These are phyloP conservation scores for Teratosphaeria nubilosa DNA, from an alignment of 2,329 filamentous ascomycete genomes.

Conservation along the genomic window DNA sequence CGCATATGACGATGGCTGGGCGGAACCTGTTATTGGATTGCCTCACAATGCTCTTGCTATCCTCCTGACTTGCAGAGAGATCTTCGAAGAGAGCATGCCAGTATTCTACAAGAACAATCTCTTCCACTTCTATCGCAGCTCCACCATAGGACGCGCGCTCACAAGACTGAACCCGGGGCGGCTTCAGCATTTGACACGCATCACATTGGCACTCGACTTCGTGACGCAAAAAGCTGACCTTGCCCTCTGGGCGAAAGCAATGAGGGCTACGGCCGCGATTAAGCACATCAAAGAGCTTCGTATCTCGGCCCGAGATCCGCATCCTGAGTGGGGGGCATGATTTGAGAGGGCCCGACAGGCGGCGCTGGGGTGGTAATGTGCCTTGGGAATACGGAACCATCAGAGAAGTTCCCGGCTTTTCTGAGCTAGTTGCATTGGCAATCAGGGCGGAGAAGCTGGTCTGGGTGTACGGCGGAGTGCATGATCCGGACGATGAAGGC, in stretches of 20 bases:
- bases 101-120: conserved; percentile 8
- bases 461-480: not conserved
- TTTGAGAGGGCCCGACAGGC: not conserved
- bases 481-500: not conserved
- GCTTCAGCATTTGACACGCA: not conserved
- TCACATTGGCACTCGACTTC: not conserved
- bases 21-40: not conserved
- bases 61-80: conserved; percentile 6
- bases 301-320: not conserved
- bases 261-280: not conserved
- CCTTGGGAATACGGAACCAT: not conserved
- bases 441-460: not conserved
- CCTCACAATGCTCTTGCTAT: conserved; percentile 1
- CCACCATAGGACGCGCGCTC: not conserved
- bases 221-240: not conserved
- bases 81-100: conserved; percentile 7
- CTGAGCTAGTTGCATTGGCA: not conserved
- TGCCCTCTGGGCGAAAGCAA: not conserved
- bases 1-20: not conserved
- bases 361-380: not conserved
- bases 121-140: conserved; percentile 2
- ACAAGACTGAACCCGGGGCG: not conserved
- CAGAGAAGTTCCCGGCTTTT: not conserved
- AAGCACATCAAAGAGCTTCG: not conserved
- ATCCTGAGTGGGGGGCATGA: not conserved